These are phyloP conservation scores for Dothideomycetes sp. DNA, from an alignment of 2,329 filamentous ascomycete species.

Conservation along the genomic window DNA sequence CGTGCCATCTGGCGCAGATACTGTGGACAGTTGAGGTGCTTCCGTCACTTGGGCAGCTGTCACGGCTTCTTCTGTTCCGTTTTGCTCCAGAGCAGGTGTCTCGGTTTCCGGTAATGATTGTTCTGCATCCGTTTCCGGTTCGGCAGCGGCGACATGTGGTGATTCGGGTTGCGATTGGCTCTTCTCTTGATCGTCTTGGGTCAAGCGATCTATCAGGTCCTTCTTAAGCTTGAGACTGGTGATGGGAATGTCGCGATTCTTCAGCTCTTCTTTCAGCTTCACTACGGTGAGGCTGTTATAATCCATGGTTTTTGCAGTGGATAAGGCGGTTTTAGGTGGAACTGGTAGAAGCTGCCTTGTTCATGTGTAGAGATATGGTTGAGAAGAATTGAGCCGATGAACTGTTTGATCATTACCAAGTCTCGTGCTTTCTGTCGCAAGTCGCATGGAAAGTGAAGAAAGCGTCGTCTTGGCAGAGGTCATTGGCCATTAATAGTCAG, in stretches of 20 bases:
- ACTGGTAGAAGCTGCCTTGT: no score
- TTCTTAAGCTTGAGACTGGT: slow-evolving; percentile 40
- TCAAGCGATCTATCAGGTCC: slow-evolving; percentile 39
- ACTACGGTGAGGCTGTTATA: slow-evolving; percentile 40
- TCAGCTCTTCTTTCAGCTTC: slow-evolving; percentile 37
- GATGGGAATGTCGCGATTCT: slow-evolving; percentile 37
- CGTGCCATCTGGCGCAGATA: neutral
- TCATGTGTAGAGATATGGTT: no score
- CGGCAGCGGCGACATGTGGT: neutral
- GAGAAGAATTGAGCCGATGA: no score
- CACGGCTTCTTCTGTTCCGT: neutral
- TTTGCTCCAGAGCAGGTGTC: neutral
- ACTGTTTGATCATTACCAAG: no score
- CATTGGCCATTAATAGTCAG: no score
- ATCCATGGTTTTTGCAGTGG: slow-evolving; percentile 26
- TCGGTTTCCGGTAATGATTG: neutral
- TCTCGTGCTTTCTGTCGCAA: no score
- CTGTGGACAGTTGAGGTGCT: neutral
- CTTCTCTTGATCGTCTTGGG: slow-evolving; percentile 19
- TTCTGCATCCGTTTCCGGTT: neutral
- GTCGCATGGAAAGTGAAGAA: no score
- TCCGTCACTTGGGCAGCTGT: neutral
- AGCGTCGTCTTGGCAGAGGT: no score
- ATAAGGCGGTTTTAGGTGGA: no score
- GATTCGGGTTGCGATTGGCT: neutral